A percentile compares a stretch with the other conserved stretches of the same genome.
These are phyloP conservation scores for Chrysopogon serrulatus DNA, from an alignment of 176 grass and related monocot species.

Conservation along the genomic window DNA sequence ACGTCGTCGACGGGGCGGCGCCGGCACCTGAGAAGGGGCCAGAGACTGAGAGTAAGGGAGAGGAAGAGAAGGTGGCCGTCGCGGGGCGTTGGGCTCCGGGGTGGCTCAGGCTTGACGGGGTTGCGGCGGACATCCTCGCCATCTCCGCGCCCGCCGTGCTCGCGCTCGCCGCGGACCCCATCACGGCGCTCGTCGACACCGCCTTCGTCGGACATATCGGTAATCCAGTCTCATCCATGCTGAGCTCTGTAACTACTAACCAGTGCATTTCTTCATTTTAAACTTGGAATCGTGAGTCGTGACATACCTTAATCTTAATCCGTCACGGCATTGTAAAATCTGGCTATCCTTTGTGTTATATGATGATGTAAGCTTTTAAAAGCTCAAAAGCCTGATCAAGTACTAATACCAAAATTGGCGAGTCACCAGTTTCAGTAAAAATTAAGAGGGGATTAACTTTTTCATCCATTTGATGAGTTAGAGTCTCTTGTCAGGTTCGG, in stretches of 20 bases:
- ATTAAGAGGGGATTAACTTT: background rate
- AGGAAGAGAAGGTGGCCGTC: background rate
- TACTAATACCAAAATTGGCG: background rate
- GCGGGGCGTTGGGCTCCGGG: no score
- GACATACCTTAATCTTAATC: background rate
- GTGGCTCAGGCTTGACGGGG: slow-evolving; percentile 31
- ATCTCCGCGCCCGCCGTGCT: slow-evolving; percentile 51
- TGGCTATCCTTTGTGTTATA: background rate
- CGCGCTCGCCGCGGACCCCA: slow-evolving; percentile 63
- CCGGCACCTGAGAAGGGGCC: background rate
- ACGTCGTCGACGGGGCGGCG: slow-evolving; percentile 1
- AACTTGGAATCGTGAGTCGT: background rate
- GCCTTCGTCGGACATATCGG: slow-evolving; percentile 67
- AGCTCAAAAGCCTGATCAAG: no score
- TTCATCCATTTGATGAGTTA: background rate
- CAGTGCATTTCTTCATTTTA: background rate
- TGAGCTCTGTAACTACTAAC: background rate
- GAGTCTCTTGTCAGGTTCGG: slow-evolving; percentile 40
- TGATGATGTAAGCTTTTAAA: no score
- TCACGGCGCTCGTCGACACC: slow-evolving; percentile 65
- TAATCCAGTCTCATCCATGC: slow-evolving; percentile 5
- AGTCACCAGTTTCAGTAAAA: background rate
- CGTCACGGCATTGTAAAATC: background rate
- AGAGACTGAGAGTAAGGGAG: background rate
- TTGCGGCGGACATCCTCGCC: slow-evolving; percentile 40